A percentile compares a stretch with the other conserved stretches of the same genome.
Evolutionary conservation across 2,329 filamentous ascomycete species (phyloP).

Genomic region (Fusarium fracticaudum): DNA sequence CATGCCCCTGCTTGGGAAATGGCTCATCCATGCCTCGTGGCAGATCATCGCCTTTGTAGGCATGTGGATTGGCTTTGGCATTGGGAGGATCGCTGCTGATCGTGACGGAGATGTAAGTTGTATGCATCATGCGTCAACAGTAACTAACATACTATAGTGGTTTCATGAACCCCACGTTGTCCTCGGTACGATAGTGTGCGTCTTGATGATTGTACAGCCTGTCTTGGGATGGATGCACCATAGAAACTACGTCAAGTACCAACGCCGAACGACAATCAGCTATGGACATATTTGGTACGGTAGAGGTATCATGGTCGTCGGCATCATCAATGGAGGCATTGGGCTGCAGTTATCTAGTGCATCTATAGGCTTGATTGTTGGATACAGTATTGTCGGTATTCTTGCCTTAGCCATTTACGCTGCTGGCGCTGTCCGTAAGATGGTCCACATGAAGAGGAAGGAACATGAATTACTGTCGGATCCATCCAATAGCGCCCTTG

Average conservation of each 20-base stretch:
- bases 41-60: not conserved
- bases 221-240: conserved; percentile 7
- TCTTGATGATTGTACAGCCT: not conserved
- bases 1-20: not conserved
- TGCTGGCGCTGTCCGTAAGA: not conserved
- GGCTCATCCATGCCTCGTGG: conserved; percentile 1
- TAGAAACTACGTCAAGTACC: not conserved
- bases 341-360: not conserved
- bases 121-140: rapidly evolving
- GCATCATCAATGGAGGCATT: not conserved
- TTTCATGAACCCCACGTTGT: not conserved
- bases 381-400: not conserved
- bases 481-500: not conserved
- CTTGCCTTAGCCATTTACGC: not conserved
- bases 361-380: not conserved
- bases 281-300: conserved; percentile 1
- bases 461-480: not conserved
- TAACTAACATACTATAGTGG: not conserved
- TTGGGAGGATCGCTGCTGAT: not conserved
- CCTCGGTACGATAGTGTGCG: not conserved
- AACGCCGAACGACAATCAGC: not conserved
- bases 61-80: not conserved
- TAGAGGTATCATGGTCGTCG: not conserved
- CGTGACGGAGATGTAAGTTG: not conserved
- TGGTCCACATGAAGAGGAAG: not conserved